These are phyloP conservation scores for Fusarium anthophilum DNA, from an alignment of 2,329 filamentous ascomycete genomes.

Conservation along the genomic window DNA sequence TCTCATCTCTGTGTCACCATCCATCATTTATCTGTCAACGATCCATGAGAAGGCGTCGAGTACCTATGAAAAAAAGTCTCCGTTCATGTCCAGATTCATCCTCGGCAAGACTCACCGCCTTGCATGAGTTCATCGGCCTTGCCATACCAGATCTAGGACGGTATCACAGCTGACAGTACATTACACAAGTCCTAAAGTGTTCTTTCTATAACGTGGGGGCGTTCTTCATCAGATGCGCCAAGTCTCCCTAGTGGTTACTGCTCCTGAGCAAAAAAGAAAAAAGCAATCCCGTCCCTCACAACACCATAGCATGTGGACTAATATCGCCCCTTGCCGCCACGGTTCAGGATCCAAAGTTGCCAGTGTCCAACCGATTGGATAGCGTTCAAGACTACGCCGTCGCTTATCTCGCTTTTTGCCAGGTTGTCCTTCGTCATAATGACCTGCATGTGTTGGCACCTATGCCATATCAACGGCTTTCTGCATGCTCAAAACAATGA, in stretches of 20 bases:
- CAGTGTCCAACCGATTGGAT: constrained; percentile 40
- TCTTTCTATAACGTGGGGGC: constrained; percentile 26
- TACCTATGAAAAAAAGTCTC: constrained; percentile 21
- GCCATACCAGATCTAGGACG: constrained; percentile 28
- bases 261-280: constrained; percentile 27
- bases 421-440: constrained; percentile 28
- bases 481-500: constrained; percentile 15
- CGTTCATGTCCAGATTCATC: constrained; percentile 7
- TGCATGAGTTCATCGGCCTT: constrained; percentile 30
- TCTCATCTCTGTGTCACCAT: constrained; percentile 46
- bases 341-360: constrained; percentile 38
- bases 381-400: constrained; percentile 31
- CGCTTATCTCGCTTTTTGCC: constrained; percentile 42
- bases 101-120: constrained; percentile 28
- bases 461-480: constrained; percentile 30
- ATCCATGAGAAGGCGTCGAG: constrained; percentile 29
- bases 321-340: constrained; percentile 30
- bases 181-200: constrained; percentile 11
- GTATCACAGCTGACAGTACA: constrained; percentile 6
- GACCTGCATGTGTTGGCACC: constrained; percentile 37
- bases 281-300: constrained; percentile 34
- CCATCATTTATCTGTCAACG: constrained; percentile 36
- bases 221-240: constrained; percentile 32
- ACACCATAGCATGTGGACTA: constrained; percentile 27
- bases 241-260: constrained; percentile 27